Base-by-base conservation (phyloP, 2,329 filamentous ascomycete species). In the Pezizomycotina sp. region DNA sequence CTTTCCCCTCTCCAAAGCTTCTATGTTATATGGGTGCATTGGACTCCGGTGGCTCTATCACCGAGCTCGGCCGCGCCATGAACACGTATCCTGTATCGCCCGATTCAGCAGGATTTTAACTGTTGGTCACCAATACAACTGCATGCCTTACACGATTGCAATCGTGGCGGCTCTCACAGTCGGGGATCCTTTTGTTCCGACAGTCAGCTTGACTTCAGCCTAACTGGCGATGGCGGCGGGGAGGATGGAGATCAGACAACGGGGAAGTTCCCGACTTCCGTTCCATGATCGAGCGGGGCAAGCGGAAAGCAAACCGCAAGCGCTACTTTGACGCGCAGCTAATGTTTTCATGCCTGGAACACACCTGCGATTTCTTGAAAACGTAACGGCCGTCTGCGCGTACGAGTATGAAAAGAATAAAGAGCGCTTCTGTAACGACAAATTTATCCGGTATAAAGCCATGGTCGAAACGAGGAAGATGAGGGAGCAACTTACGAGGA, bases 71-170 rank as follows among this genome's bases (percentile, higher is more conserved):
- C 12, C 70, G 70, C 22, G 77, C 82, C 34, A 77, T 98, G 60
- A 81, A 83, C 4, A 66, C 80, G 15, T 95, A 93, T 55, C 89
- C 89, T 3, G 65, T 98, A 9, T 82, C 81, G 18, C 91, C 89
- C 72, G 89, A 1, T 92, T 91, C 53, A 75, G 84, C 5, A 80
- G 86, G 36, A 95, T 95, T 58, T 62, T 98, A n/a, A 64, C 91
- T 6, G 74, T 92, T 30, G 86, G 84, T 0, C 74, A 91, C 52
- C 66, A 79, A 16, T 77, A 91, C 53, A 71, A 74, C 41, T 84
- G 89, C 45, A 65, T 91, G 31, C 76, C 77, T 0, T 86, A 92
- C 53, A 80, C 83, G 3, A 77, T 95, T 42, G 81, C 83, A 2
- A 62, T 95, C 7, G 84, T 98, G 3, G 79, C 89, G 1, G 81